These are phyloP conservation scores for Agroathelia rolfsii DNA, from an alignment of 1,284 basidiomycete genomes.

Conservation along the genomic window DNA sequence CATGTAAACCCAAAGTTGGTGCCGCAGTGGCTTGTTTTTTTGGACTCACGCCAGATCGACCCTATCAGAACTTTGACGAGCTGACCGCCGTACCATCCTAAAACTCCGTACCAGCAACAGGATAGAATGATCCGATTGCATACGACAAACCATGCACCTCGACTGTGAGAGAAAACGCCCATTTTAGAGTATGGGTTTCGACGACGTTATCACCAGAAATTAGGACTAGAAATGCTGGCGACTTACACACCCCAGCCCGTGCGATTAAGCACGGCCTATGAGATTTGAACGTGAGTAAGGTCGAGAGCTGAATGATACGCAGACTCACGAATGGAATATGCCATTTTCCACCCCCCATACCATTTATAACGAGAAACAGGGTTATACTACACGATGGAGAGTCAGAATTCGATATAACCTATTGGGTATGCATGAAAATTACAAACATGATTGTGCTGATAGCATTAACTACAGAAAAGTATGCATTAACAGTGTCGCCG, in stretches of 20 bases:
- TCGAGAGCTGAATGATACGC: neutral
- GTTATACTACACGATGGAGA: slow-evolving; percentile 14
- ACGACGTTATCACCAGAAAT: too few species aligned
- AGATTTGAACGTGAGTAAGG: neutral
- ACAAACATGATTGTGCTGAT: slow-evolving; percentile 11
- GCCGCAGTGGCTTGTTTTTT: too few species aligned
- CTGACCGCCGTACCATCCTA: slow-evolving; percentile 23
- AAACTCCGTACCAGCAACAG: slow-evolving; percentile 22
- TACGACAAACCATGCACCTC: slow-evolving; percentile 20
- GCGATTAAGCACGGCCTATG: slow-evolving; percentile 19
- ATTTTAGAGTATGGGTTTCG: too few species aligned
- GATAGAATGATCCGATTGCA: slow-evolving; percentile 21
- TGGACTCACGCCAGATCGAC: slow-evolving; percentile 23
- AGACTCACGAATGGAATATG: slow-evolving; percentile 21
- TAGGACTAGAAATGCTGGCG: neutral
- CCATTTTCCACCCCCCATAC: slow-evolving; percentile 22
- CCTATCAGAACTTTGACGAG: slow-evolving; percentile 25
- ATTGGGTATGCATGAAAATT: too few species aligned
- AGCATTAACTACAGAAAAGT: slow-evolving; percentile 8
- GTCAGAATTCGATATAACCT: too few species aligned
- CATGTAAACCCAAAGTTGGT: neutral
- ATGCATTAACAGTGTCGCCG: neutral
- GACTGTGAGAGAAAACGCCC: slow-evolving; percentile 12
- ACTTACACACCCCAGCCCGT: slow-evolving; percentile 21
- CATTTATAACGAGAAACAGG: slow-evolving; percentile 18